These are phyloP conservation scores for Penicillium taxi DNA, from an alignment of 495 filamentous ascomycete genomes.

Conservation along the genomic window DNA sequence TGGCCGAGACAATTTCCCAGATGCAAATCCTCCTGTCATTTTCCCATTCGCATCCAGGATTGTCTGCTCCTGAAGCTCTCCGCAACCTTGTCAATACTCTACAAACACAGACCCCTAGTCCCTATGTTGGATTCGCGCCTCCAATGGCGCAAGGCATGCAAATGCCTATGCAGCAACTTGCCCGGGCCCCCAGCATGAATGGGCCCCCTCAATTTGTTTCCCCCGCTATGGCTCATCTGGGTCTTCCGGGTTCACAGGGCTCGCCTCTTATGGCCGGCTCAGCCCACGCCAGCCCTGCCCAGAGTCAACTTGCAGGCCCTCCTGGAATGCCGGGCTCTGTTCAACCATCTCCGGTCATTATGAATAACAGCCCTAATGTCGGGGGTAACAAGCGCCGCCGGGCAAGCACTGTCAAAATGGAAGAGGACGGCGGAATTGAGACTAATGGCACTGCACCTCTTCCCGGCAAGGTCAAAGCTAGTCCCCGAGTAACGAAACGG, in stretches of 20 bases:
- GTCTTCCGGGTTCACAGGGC: constrained; percentile 37
- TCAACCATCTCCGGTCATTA: constrained; percentile 61
- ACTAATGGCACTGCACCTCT: constrained; percentile 41
- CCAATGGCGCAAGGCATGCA: constrained; percentile 36
- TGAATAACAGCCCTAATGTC: constrained; percentile 77
- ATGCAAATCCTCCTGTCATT: constrained; percentile 62
- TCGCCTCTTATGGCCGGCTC: constrained; percentile 40
- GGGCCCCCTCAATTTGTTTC: constrained; percentile 45
- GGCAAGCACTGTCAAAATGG: constrained; percentile 68
- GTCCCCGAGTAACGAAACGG: constrained; percentile 48
- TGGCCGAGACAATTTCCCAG: constrained; percentile 65
- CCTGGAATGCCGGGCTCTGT: constrained; percentile 66
- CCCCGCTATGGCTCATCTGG: constrained; percentile 43
- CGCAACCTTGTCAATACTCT: constrained; percentile 48
- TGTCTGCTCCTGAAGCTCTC: constrained; percentile 54
- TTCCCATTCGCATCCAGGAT: constrained; percentile 48
- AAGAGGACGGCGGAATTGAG: constrained; percentile 49
- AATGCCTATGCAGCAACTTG: constrained; percentile 31
- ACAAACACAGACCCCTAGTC: constrained; percentile 26
- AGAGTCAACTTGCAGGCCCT: constrained; percentile 34
- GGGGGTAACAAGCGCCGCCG: constrained; percentile 65
- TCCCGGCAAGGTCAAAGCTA: constrained; percentile 47
- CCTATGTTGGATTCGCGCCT: constrained; percentile 24
- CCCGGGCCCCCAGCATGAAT: constrained; percentile 28
- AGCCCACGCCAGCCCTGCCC: constrained; percentile 40